phyloP scores from a whole-genome alignment of 1,284 basidiomycete species.

The Cutaneotrichosporon sp. region DNA sequence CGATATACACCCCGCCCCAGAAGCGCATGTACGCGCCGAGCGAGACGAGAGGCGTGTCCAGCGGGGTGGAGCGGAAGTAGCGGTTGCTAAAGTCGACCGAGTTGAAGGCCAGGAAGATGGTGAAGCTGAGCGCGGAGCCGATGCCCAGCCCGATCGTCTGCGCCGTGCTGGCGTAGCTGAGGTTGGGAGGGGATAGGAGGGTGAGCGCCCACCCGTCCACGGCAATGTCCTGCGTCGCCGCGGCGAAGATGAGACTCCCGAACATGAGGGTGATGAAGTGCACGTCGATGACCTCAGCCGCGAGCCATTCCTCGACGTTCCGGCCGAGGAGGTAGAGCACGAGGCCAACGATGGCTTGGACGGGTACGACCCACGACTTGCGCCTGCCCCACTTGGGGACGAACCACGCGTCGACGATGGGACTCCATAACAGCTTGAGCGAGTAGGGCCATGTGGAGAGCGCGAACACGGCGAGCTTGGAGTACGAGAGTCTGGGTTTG shows the following conservation, averaged over 20 bases:
- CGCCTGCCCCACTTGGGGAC: conserved; percentile 72
- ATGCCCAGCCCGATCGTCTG: conserved; percentile 97
- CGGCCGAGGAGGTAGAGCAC: conserved; percentile 86
- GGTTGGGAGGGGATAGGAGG: conserved; percentile 89
- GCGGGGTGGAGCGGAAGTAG: conserved; percentile 63
- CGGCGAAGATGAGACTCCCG: conserved; percentile 87
- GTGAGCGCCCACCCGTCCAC: conserved; percentile 99
- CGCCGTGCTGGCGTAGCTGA: conserved; percentile 96
- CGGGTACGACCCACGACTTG: conserved; percentile 99
- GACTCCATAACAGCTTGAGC: conserved; percentile 96
- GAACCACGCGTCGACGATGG: conserved; percentile 93
- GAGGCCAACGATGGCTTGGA: conserved; percentile 86
- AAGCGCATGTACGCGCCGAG: conserved; percentile 83
- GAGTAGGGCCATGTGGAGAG: conserved; percentile 96
- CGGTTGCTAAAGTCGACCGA: conserved; percentile 84
- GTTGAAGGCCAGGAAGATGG: conserved; percentile 96
- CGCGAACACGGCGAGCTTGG: conserved; percentile 92
- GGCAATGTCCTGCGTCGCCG: conserved; percentile 98
- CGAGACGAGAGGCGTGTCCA: conserved; percentile 77
- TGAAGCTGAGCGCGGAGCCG: conserved; percentile 95
- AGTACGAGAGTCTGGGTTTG: conserved; percentile 92
- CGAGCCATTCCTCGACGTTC: conserved; percentile 76
- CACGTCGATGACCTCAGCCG: conserved; percentile 78
- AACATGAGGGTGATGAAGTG: conserved; percentile 81
- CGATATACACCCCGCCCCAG: conserved; percentile 77